These are phyloP conservation scores for Tolypocladium cylindrosporum DNA, from an alignment of 2,329 filamentous ascomycete species.

Conservation along the genomic window DNA sequence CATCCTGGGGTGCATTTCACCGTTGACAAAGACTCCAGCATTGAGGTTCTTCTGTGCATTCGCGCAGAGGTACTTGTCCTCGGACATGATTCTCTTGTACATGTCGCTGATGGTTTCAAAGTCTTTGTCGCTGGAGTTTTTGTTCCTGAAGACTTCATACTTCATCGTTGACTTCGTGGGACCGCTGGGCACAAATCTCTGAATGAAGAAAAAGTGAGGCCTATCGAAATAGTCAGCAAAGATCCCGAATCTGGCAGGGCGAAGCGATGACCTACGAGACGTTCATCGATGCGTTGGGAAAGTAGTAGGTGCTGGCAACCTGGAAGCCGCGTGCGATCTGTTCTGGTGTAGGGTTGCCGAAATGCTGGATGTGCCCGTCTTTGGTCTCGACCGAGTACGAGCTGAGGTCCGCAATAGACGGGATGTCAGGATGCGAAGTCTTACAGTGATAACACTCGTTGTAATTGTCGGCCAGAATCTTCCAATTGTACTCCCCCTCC, in stretches of 20 bases:
- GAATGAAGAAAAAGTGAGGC: constrained; percentile 55
- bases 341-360: constrained; percentile 33
- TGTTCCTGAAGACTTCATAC: constrained; percentile 55
- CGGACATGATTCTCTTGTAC: constrained; percentile 54
- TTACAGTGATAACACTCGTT: constrained; percentile 58
- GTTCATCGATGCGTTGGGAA: constrained; percentile 40
- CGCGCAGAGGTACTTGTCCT: constrained; percentile 54
- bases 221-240: constrained; percentile 14
- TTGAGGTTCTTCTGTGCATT: constrained; percentile 51
- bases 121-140: constrained; percentile 46
- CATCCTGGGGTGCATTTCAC: constrained; percentile 50
- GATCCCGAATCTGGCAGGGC: no score
- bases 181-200: constrained; percentile 47
- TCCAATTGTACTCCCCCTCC: constrained; percentile 50
- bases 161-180: constrained; percentile 43
- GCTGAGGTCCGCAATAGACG: constrained; percentile 44
- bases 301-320: constrained; percentile 37
- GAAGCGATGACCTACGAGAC: constrained; percentile 29
- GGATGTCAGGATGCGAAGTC: constrained; percentile 47
- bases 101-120: constrained; percentile 47
- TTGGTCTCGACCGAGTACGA: constrained; percentile 42
- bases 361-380: constrained; percentile 39
- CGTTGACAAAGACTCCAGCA: constrained; percentile 50
- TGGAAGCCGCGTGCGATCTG: constrained; percentile 36
- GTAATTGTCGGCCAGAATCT: constrained; percentile 52